These are phyloP conservation scores for Trichopus zeylanicus DNA, from an alignment of 116 monocot species.

Conservation along the genomic window DNA sequence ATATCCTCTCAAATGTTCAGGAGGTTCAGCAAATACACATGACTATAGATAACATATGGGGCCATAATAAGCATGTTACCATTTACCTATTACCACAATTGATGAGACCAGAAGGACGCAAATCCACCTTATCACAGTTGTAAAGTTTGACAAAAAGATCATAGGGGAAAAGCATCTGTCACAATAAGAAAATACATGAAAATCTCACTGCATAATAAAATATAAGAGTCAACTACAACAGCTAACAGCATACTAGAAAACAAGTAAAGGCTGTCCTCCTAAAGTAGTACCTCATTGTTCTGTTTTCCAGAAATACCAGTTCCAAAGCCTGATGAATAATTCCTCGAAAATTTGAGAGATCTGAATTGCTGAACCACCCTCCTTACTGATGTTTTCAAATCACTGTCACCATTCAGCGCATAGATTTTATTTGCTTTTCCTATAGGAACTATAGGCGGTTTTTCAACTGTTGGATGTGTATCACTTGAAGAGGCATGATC, in stretches of 20 bases:
- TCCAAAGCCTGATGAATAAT: constrained; percentile 22
- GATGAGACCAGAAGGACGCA: constrained; percentile 63
- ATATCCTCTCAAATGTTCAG: no score
- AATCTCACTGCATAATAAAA: neutral
- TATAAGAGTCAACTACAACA: neutral
- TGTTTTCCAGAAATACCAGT: constrained; percentile 9
- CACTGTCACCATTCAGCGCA: constrained; percentile 22
- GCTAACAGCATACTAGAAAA: neutral
- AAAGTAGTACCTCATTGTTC: constrained; percentile 15
- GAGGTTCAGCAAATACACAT: no score
- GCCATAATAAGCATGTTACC: neutral
- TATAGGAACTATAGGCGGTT: constrained; percentile 7
- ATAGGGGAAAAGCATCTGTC: constrained; percentile 54
- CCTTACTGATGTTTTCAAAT: constrained; percentile 35
- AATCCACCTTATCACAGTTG: constrained; percentile 39
- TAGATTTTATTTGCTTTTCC: constrained; percentile 8
- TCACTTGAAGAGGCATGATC: constrained; percentile 11
- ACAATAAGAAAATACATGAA: neutral
- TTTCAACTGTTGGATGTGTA: constrained; percentile 10
- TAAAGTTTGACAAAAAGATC: constrained; percentile 66
- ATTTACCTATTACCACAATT: constrained; percentile 81
- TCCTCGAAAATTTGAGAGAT: constrained; percentile 33
- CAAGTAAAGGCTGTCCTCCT: neutral
- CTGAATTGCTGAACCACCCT: constrained; percentile 45
- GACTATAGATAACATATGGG: no score